A percentile compares a stretch with the other conserved stretches of the same genome.
phyloP scores from a whole-genome alignment of 177 flowering plant species.

The Vitis hybrid region DNA sequence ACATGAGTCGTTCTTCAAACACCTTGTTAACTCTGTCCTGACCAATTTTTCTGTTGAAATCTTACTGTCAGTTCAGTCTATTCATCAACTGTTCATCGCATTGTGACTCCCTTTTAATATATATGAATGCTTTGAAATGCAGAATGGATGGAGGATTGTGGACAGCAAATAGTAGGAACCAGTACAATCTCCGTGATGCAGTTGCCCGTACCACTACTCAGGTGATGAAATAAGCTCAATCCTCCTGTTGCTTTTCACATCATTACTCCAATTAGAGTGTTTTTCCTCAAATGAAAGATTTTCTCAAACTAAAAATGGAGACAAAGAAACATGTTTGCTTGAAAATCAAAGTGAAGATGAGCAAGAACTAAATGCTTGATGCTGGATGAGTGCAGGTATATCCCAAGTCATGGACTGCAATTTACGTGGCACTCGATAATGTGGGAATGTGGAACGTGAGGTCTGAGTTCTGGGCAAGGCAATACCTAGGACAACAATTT shows the following conservation, averaged over 20 bases:
- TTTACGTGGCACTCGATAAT: constrained; percentile 75
- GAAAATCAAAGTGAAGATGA: not conserved
- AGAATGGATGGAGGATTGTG: constrained; percentile 97
- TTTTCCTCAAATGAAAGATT: too few relatives aligned
- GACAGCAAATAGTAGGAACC: constrained; percentile 55
- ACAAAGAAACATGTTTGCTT: too few relatives aligned
- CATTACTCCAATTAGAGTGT: too few relatives aligned
- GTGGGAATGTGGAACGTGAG: constrained; percentile 99
- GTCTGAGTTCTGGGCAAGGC: constrained; percentile 93
- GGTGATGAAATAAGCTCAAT: constrained; percentile 34
- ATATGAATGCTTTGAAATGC: constrained; percentile 10
- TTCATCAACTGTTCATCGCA: not conserved
- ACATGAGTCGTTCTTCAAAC: not conserved
- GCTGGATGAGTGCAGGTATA: constrained; percentile 62
- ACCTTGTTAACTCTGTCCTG: too few relatives aligned
- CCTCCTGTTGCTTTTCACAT: not conserved
- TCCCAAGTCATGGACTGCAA: constrained; percentile 92
- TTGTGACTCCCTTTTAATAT: not conserved
- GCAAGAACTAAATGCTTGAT: not conserved
- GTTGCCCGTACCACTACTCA: constrained; percentile 75
- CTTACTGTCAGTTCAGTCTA: too few relatives aligned
- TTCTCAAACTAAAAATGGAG: too few relatives aligned
- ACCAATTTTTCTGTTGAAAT: too few relatives aligned
- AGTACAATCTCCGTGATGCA: constrained; percentile 89
- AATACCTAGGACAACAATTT: constrained; percentile 90